Conservation (phyloP, 257 asterid genomes). For the Euphrasia confusa region DNA sequence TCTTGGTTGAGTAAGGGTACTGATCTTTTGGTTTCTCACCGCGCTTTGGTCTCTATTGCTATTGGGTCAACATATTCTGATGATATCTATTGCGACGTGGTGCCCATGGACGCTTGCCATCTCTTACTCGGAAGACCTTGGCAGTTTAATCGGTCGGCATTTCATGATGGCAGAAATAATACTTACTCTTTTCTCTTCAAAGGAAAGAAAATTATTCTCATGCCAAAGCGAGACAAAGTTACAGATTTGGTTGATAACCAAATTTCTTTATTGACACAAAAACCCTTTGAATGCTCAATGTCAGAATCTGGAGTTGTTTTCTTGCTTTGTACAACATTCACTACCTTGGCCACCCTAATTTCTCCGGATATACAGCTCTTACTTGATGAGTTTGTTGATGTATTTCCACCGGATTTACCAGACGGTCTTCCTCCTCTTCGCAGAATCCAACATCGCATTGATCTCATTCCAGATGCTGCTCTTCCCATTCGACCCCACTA, state of each 20-base stretch:
- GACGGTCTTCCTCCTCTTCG: background rate
- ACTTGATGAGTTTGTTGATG: background rate
- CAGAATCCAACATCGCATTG: background rate
- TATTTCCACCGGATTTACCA: background rate
- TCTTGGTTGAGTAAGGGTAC: background rate
- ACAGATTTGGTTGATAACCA: background rate
- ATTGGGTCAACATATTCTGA: background rate
- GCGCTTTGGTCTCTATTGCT: background rate
- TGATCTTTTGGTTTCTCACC: background rate
- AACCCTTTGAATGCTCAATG: background rate
- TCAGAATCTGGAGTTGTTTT: background rate
- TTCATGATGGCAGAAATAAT: background rate
- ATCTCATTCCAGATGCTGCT: background rate
- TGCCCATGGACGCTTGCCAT: constrained; percentile 15
- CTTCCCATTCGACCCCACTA: background rate
- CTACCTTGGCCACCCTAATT: too few species aligned
- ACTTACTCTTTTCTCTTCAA: background rate
- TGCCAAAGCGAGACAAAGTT: background rate
- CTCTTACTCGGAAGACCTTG: background rate
- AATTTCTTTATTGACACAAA: background rate
- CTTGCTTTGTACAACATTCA: background rate
- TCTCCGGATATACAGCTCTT: background rate
- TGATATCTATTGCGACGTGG: background rate
- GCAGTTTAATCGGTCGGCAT: background rate
- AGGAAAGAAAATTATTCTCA: background rate